Base-by-base conservation (phyloP, 768 basidiomycete species). In the Kwoniella sp. region DNA sequence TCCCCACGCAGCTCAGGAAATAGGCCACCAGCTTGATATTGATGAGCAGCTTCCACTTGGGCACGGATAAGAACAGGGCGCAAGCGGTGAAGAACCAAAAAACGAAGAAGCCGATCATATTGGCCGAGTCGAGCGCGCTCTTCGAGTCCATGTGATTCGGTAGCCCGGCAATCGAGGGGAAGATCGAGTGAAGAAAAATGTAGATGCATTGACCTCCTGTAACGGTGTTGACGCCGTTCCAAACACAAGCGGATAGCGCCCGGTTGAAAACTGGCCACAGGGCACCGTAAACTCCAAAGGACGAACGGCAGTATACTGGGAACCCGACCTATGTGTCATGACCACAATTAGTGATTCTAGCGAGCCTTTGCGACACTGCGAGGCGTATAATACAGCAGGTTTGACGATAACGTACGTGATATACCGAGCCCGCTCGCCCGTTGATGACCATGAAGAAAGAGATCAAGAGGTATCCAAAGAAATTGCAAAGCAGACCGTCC, bases 261-360 rank as follows among this genome's bases (percentile, higher is more conserved):
- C 70, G 60, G 37, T 69, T 72, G 65, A 72, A 64, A 0, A 69
- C 68, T 7, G 70, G 70, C 70, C 70, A 72, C 19, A 50, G 19
- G 8, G 70, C 55, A n/a, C 70, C 70, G 58, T 56, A 67, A 33
- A 76, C 51, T 1, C 77, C 77, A 46, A 77, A 78, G 0, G 75
- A 71, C 0, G 67, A 64, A 10, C 77, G 64, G 44, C 67, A 68
- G 29, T 60, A 63, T 21, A 72, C 75, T 0, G 74, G 68, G 50
- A 47, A 64, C n/a, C 49, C 44, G 63, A 65, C 44, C 67, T 64
- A 40, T 29, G 19, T n/a, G n/a, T n/a, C n/a, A n/a, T n/a, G n/a
- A n/a, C n/a, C n/a, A n/a, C n/a, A n/a, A n/a, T n/a, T n/a, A n/a
- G n/a, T n/a, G n/a, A n/a, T n/a, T n/a, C n/a, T n/a, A n/a, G n/a